Base-by-base conservation (phyloP, 257 asterid species). In the Cinchona pubescens region DNA sequence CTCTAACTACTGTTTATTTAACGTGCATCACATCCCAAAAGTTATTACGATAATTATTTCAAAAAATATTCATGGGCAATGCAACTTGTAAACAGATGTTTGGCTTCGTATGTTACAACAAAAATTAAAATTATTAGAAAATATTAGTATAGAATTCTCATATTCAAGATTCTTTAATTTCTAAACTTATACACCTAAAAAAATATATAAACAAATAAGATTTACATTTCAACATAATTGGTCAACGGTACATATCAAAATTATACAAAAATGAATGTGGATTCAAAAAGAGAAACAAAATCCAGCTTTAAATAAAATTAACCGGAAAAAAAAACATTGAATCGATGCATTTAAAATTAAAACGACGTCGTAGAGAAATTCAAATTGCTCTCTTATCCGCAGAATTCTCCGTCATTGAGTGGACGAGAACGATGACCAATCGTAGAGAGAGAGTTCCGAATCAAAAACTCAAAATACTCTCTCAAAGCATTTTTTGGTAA, bases 351-450 rank as follows among this genome's bases (percentile, higher is more conserved):
- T 29, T 10, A n/a, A 27, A 13, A 18, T 34, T 13, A 49, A 9
- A 48, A 34, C 58, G 46, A 7, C 7, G 29, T 55, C 49, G 63
- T 12, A 27, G 4, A 32, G 19, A 25, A 74, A 64, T 56, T 25
- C 49, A n/a, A n/a, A n/a, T n/a, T n/a, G 70, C 72, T 58, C 73
- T 85, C 82, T 80, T 81, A 43, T 79, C 76, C 72, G 68, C 59
- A 23, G 87, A 79, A 61, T 83, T 79, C 63, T 78, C 83, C 67
- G 79, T 71, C 89, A 85, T 85, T 76, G n/a, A n/a, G 37, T 35
- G 75, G 19, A 35, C 45, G 53, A 38, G 42, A 38, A 6, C 3
- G 42, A 38, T 3, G 6, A 6, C 42, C 4, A 38, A 6, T 2
- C 42, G 6, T 6, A 38, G 42, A 71, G 49, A 62, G 40, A 29